Conservation (phyloP, 768 basidiomycete species). For the Pleurotus tuoliensis region DNA sequence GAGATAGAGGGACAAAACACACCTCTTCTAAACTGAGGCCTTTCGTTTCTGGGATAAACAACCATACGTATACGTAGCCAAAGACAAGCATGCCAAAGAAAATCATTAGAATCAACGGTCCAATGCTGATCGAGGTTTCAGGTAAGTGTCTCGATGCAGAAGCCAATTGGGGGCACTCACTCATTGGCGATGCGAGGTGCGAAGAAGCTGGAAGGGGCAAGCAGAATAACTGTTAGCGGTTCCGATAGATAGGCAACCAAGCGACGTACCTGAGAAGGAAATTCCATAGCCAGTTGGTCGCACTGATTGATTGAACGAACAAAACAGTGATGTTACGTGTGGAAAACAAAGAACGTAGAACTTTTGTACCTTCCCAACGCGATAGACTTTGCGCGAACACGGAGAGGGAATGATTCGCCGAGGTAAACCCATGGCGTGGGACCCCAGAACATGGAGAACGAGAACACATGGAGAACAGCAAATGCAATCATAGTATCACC, state of each 20-base stretch:
- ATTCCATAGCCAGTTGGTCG: conserved; percentile 69
- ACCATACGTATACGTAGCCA: conserved; percentile 68
- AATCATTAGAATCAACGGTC: conserved; percentile 70
- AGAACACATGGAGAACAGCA: conserved; percentile 72
- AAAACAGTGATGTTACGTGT: not conserved
- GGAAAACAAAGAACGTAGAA: not conserved
- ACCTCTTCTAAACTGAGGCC: conserved; percentile 75
- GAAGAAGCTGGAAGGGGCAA: conserved; percentile 40
- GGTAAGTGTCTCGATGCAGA: not conserved
- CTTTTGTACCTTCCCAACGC: conserved; percentile 53
- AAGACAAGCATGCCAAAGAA: conserved; percentile 73
- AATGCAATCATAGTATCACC: conserved; percentile 71
- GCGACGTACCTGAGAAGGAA: conserved; percentile 42
- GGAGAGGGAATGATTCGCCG: conserved; percentile 76
- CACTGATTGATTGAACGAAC: conserved; percentile 12
- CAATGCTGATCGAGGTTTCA: conserved; percentile 40
- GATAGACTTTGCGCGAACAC: conserved; percentile 74
- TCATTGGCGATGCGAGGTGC: conserved; percentile 59
- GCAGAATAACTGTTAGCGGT: no score
- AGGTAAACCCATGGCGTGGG: conserved; percentile 75
- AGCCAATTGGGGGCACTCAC: conserved; percentile 24
- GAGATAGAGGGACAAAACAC: conserved; percentile 8
- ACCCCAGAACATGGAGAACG: conserved; percentile 74
- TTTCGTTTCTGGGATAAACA: conserved; percentile 79
- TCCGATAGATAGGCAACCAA: not conserved